Evolutionary conservation across 139 green algal genomes (phyloP).

Genomic region (Volvox africanus): DNA sequence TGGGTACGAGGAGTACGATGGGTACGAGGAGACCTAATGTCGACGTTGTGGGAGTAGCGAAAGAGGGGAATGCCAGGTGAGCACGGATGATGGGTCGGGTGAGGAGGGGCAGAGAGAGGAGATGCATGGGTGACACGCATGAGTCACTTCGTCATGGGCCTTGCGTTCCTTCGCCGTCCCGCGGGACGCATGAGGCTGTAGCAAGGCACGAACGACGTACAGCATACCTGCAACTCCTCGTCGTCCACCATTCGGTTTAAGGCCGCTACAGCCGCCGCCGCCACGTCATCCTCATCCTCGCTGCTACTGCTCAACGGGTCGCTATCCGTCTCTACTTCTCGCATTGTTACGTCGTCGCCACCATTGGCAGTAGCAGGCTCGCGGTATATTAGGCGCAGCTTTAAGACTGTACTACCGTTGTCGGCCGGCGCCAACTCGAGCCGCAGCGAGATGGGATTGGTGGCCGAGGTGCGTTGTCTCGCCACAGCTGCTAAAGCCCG

Average conservation of each 20-base stretch:
- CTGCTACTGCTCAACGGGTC: constrained; percentile 21
- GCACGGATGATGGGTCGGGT: not conserved
- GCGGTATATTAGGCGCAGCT: not conserved
- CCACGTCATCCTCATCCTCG: constrained; percentile 12
- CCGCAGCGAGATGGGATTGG: not conserved
- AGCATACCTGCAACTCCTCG: constrained; percentile 33
- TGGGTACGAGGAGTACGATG: too few species aligned
- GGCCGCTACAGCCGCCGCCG: not conserved
- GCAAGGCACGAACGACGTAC: too few species aligned
- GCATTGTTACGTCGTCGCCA: constrained; percentile 44
- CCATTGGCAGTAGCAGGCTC: not conserved
- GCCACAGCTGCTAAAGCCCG: not conserved
- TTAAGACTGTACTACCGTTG: not conserved
- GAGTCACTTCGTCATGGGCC: too few species aligned
- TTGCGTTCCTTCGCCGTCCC: too few species aligned
- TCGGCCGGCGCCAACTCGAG: not conserved
- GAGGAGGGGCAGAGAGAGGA: not conserved
- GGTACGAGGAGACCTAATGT: too few species aligned
- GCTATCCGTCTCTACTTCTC: constrained; percentile 45
- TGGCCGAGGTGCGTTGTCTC: not conserved
- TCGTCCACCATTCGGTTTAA: constrained; percentile 19
- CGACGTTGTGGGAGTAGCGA: too few species aligned
- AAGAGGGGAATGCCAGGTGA: not conserved
- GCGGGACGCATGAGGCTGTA: too few species aligned
- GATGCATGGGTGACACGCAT: too few species aligned